Percentiles rank a stretch among this genome's conserved stretches.
Evolutionary conservation across 352 stramenopile genomes (phyloP).

Genomic region (Globisporangium echinulatum): DNA sequence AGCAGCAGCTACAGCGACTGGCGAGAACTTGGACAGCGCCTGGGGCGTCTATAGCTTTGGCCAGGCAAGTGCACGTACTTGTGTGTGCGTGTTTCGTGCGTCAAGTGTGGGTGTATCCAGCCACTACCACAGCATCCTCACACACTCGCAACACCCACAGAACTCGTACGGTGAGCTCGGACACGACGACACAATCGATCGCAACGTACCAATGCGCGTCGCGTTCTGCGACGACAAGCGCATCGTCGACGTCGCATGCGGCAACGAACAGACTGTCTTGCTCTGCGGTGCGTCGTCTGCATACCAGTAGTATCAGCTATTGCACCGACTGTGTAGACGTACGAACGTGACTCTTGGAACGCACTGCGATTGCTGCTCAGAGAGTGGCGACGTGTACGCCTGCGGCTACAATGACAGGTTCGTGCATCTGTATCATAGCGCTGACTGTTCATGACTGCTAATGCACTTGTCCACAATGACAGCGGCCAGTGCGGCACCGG

Average conservation of each 20-base stretch:
- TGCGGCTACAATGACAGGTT: conserved; percentile 92
- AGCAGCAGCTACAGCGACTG: background rate
- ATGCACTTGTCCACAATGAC: too few species aligned
- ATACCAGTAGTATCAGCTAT: background rate
- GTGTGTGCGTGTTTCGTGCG: background rate
- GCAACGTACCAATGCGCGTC: conserved; percentile 49
- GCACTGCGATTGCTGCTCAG: conserved; percentile 10
- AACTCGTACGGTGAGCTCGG: conserved; percentile 92
- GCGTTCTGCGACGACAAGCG: conserved; percentile 25
- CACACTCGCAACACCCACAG: conserved; percentile 20
- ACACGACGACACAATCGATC: conserved; percentile 70
- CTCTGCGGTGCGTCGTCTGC: conserved; percentile 41
- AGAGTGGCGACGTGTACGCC: conserved; percentile 77
- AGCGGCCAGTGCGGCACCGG: conserved; percentile 89
- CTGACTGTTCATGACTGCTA: too few species aligned
- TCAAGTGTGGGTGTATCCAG: too few species aligned
- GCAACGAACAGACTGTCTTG: conserved; percentile 90
- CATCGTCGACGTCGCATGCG: conserved; percentile 79
- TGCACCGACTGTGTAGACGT: background rate
- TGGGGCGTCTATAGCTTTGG: conserved; percentile 40
- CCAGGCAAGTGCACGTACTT: conserved; percentile 19
- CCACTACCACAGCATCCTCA: background rate
- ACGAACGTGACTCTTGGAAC: background rate
- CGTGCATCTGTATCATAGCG: background rate
- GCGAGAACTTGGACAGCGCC: background rate